Conservation (phyloP, 1,139 yeast species). For the Hyphopichia fennica region DNA sequence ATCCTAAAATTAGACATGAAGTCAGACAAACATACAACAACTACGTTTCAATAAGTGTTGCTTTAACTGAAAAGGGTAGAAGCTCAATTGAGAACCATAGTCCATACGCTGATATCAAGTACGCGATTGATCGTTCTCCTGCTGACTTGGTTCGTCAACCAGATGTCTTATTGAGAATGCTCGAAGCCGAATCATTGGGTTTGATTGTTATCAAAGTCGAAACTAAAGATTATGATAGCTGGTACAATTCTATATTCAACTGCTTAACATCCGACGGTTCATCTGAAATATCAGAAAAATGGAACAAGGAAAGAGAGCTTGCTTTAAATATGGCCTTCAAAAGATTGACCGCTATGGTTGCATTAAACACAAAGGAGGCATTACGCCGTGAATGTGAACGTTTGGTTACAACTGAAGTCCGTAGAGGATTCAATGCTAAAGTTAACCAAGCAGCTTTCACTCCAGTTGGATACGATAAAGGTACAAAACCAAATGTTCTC, state of each 20-base stretch:
- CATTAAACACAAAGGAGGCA: constrained; percentile 80
- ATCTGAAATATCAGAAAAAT: constrained; percentile 73
- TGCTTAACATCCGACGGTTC: constrained; percentile 80
- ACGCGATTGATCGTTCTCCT: constrained; percentile 79
- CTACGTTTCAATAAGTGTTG: constrained; percentile 70
- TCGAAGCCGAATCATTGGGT: constrained; percentile 81
- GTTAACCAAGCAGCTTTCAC: constrained; percentile 93
- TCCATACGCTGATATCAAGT: constrained; percentile 87
- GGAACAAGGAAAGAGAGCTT: constrained; percentile 77
- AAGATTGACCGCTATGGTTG: constrained; percentile 65
- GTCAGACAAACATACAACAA: constrained; percentile 69
- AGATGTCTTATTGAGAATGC: constrained; percentile 81
- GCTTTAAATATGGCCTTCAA: constrained; percentile 69
- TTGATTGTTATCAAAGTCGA: constrained; percentile 48
- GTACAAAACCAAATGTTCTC: constrained; percentile 82
- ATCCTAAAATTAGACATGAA: constrained; percentile 77
- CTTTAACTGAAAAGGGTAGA: constrained; percentile 85
- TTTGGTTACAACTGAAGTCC: constrained; percentile 64
- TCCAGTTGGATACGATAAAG: constrained; percentile 73
- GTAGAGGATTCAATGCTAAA: constrained; percentile 65
- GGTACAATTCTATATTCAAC: constrained; percentile 51
- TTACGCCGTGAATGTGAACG: constrained; percentile 77
- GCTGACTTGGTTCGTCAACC: constrained; percentile 74
- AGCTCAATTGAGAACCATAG: constrained; percentile 76
- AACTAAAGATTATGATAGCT: constrained; percentile 40